Conservation (phyloP, 176 grass and related monocot species). For the Luzula sylvatica region DNA sequence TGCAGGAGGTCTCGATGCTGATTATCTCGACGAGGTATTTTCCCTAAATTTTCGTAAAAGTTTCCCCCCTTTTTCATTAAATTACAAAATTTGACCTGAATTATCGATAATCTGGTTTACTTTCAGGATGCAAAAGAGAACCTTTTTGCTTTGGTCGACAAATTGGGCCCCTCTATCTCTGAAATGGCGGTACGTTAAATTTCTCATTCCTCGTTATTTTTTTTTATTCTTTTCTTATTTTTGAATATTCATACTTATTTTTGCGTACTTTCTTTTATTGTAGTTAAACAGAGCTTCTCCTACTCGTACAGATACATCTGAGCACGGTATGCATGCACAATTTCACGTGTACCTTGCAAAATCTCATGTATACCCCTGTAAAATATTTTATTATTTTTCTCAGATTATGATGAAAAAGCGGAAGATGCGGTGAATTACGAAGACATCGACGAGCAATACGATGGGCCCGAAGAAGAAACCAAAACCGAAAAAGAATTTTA, state of each 20-base stretch:
- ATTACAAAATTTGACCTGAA: neutral
- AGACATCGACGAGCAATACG: slow-evolving; percentile 99
- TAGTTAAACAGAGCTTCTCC: slow-evolving; percentile 86
- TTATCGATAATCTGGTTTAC: slow-evolving; percentile 17
- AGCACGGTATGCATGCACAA: slow-evolving; percentile 54
- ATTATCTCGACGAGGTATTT: slow-evolving; percentile 92
- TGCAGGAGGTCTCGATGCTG: slow-evolving; percentile 82
- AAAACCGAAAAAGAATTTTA: slow-evolving; percentile 77
- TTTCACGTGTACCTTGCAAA: neutral
- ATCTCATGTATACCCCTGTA: neutral
- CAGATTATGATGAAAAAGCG: slow-evolving; percentile 98
- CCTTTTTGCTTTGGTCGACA: slow-evolving; percentile 86
- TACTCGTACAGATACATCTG: slow-evolving; percentile 61
- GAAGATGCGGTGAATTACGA: slow-evolving; percentile 97
- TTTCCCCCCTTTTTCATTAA: slow-evolving; percentile 11
- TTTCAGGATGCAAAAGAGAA: slow-evolving; percentile 94
- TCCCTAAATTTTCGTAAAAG: neutral
- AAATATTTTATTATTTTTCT: slow-evolving; percentile 24
- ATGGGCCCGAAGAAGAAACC: slow-evolving; percentile 91
- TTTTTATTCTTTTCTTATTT: slow-evolving; percentile 11
- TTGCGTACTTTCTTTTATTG: slow-evolving; percentile 23
- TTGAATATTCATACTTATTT: slow-evolving; percentile 15
- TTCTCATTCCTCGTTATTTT: slow-evolving; percentile 17
- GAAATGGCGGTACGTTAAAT: slow-evolving; percentile 76
- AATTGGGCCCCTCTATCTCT: slow-evolving; percentile 79